Base-by-base conservation (phyloP, 805 yeast genomes). In the Wickerhamiella vanderwaltii region DNA sequence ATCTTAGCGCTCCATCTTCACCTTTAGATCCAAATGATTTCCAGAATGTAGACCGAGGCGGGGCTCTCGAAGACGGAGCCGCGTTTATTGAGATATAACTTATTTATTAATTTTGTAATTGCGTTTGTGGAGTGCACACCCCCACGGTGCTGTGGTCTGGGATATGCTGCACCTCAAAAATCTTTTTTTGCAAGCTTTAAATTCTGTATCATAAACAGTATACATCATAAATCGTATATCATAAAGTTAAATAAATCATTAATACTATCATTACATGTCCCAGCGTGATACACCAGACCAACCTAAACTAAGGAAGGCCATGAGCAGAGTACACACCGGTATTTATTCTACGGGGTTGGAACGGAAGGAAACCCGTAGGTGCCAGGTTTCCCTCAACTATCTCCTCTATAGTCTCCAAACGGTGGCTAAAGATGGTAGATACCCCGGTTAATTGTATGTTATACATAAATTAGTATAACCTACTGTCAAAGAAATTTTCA, bases 311-410 rank as follows among this genome's bases (percentile, higher is more conserved):
- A 43, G 23, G 39, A 36, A 23, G 29, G 48, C 48, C 51, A 51
- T 53, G 44, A 41, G 57, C 62, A 45, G 50, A 43, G 48, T 44
- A 42, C 53, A 50, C 49, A 52, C 50, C 50, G 58, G 36, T 30
- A n/a, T n/a, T 58, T 47, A 28, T 23, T 59, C 63, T 51, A 47
- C 56, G 63, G 60, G 55, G 62, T 61, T 59, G 63, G 62, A 59
- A 59, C 63, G 63, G 63, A 59, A 48, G 55, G 49, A 47, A 48
- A 42, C 54, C 56, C 60, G 56, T 52, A 37, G 47, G 46, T 51
- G 56, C 56, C 56, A 52, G 30, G 50, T 35, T 41, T 46, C 45
- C 50, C 45, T 52, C 56, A 52, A 49, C 56, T 52, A 44, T 42
- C 48, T 47, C 44, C 44, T 28, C 43, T 32, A 36, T 25, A 25